Evolutionary conservation across 805 yeast species (phyloP).

Genomic region (Lipomyces yamanashiensis): DNA sequence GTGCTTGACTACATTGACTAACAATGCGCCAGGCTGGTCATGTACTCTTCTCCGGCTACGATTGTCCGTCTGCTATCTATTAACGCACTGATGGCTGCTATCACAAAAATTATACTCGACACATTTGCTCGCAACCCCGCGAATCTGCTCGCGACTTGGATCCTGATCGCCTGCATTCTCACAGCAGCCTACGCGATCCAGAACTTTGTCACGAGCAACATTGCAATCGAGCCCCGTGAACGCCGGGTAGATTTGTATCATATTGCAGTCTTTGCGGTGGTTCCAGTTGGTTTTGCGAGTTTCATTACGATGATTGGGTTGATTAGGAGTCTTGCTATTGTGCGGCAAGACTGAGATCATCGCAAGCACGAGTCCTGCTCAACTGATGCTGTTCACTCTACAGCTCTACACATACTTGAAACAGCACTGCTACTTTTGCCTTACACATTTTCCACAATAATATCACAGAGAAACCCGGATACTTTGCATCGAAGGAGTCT

Average conservation of each 20-base stretch:
- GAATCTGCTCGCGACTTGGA: slow-evolving; percentile 88
- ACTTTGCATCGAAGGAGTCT: too few relatives aligned
- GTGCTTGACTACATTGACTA: neutral
- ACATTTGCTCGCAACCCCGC: slow-evolving; percentile 72
- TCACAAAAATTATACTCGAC: slow-evolving; percentile 69
- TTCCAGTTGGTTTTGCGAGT: slow-evolving; percentile 96
- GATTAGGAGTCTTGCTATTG: slow-evolving; percentile 50
- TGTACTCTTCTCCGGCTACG: slow-evolving; percentile 85
- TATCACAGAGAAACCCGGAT: too few relatives aligned
- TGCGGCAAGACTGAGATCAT: slow-evolving; percentile 7
- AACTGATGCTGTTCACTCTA: neutral
- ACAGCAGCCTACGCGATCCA: slow-evolving; percentile 83
- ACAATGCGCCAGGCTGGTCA: slow-evolving; percentile 61
- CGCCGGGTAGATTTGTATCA: slow-evolving; percentile 75
- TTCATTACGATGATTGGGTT: slow-evolving; percentile 89
- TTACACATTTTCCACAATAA: too few relatives aligned
- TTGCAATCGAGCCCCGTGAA: slow-evolving; percentile 50
- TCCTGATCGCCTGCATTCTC: slow-evolving; percentile 75
- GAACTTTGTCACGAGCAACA: slow-evolving; percentile 78
- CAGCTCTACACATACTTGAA: neutral
- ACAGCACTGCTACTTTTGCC: too few relatives aligned
- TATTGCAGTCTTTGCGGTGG: slow-evolving; percentile 93
- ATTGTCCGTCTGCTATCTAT: slow-evolving; percentile 83
- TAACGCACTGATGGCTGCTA: slow-evolving; percentile 70
- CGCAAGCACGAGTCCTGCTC: neutral